Evolutionary conservation across 2,329 filamentous ascomycete species (phyloP).

Genomic region (Thyridium curvatum): DNA sequence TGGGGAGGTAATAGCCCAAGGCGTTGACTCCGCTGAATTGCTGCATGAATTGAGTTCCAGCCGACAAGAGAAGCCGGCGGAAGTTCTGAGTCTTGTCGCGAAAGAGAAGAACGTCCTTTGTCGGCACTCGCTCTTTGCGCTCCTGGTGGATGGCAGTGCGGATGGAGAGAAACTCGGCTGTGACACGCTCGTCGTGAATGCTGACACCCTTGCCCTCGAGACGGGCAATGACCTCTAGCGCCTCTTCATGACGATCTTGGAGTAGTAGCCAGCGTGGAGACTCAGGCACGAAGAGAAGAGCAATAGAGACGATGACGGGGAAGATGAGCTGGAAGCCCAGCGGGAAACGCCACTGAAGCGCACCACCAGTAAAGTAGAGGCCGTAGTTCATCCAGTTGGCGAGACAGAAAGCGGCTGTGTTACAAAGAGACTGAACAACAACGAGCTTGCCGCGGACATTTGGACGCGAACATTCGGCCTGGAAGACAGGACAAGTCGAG

Average conservation of each 20-base stretch:
- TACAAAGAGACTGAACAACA: slow-evolving; percentile 31
- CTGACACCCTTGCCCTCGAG: slow-evolving; percentile 41
- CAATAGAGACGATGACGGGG: slow-evolving; percentile 23
- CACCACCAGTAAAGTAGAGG: slow-evolving; percentile 22
- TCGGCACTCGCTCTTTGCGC: slow-evolving; percentile 21
- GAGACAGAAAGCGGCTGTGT: slow-evolving; percentile 35
- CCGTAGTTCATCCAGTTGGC: slow-evolving; percentile 41
- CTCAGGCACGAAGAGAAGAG: slow-evolving; percentile 32
- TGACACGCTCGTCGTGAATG: slow-evolving; percentile 18
- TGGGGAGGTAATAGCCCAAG: slow-evolving; percentile 42
- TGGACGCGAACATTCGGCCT: slow-evolving; percentile 23
- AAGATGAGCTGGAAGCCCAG: slow-evolving; percentile 29
- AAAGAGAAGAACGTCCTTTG: slow-evolving; percentile 25
- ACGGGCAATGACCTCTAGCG: slow-evolving; percentile 47
- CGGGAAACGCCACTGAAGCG: slow-evolving; percentile 29
- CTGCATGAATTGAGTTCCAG: slow-evolving; percentile 41
- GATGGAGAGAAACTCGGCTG: slow-evolving; percentile 27
- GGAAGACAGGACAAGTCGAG: slow-evolving; percentile 25
- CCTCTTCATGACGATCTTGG: slow-evolving; percentile 49
- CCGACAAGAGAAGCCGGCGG: slow-evolving; percentile 23
- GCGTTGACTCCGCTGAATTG: slow-evolving; percentile 37
- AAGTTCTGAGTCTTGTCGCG: slow-evolving; percentile 29
- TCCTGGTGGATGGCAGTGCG: slow-evolving; percentile 26
- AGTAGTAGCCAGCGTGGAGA: slow-evolving; percentile 46
- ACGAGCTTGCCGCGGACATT: slow-evolving; percentile 36